Evolutionary conservation across 768 basidiomycete genomes (phyloP).

Genomic region (Dioszegia hungarica): DNA sequence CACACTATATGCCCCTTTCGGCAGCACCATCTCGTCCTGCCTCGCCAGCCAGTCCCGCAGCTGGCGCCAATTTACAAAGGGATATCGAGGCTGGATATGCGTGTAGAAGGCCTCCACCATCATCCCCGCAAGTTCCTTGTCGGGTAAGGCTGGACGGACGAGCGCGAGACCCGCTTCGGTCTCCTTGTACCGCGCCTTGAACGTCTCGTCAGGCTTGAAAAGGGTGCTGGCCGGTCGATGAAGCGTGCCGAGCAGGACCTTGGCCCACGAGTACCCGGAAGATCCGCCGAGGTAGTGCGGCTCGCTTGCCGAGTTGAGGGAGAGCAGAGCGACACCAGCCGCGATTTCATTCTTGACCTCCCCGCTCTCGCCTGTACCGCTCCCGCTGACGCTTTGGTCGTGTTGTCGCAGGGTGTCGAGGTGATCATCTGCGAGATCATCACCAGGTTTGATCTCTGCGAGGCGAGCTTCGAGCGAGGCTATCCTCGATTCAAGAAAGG

Average conservation of each 20-base stretch:
- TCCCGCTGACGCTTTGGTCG: not conserved
- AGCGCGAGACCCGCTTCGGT: not conserved
- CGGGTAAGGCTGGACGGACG: slow-evolving; percentile 3
- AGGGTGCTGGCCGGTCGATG: slow-evolving; percentile 4
- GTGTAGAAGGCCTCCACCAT: slow-evolving; percentile 9
- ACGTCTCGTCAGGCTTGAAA: slow-evolving; percentile 9
- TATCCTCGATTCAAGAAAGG: slow-evolving; percentile 9
- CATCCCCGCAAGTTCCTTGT: not conserved
- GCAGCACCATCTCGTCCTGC: slow-evolving; percentile 7
- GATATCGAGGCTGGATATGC: slow-evolving; percentile 15
- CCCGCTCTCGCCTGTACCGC: not conserved
- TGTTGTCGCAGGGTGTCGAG: not conserved
- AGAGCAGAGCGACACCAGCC: slow-evolving; percentile 7
- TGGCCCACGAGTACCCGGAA: slow-evolving; percentile 10
- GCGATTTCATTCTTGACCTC: slow-evolving; percentile 14
- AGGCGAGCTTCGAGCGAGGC: slow-evolving; percentile 12
- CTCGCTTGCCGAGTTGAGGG: slow-evolving; percentile 12
- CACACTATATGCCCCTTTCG: slow-evolving; percentile 1
- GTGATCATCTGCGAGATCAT: slow-evolving; percentile 8
- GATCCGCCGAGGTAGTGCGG: slow-evolving; percentile 12
- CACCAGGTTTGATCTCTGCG: slow-evolving; percentile 7
- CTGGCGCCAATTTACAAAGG: slow-evolving; percentile 14
- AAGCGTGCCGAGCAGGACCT: slow-evolving; percentile 10
- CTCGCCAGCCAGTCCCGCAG: slow-evolving; percentile 9
- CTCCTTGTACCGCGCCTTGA: slow-evolving; percentile 2